Evolutionary conservation across 1,284 basidiomycete genomes (phyloP).

Genomic region (Sparassis latifolia): DNA sequence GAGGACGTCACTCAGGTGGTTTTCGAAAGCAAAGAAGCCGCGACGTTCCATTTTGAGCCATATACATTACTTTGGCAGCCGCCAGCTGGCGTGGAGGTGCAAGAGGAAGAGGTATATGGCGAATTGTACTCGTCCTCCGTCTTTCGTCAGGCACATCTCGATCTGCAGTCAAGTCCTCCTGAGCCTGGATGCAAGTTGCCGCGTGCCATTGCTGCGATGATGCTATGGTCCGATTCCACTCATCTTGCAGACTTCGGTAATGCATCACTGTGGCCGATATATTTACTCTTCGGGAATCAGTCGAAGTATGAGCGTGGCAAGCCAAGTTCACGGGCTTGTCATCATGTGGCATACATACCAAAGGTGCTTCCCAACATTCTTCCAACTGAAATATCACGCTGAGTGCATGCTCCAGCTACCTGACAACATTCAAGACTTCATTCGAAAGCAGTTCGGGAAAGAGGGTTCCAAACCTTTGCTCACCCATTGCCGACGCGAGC

Average conservation of each 20-base stretch:
- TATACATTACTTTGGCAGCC: too few species aligned
- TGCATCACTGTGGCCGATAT: constrained; percentile 7
- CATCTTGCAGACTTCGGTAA: constrained; percentile 14
- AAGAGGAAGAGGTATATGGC: too few species aligned
- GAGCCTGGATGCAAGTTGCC: constrained; percentile 10
- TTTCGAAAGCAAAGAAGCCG: constrained; percentile 8
- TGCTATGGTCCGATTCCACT: constrained; percentile 18
- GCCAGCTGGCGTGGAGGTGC: too few species aligned
- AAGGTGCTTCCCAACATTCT: too few species aligned
- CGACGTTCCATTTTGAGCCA: too few species aligned
- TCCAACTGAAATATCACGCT: too few species aligned
- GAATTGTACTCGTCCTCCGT: constrained; percentile 14
- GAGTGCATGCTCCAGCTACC: background rate
- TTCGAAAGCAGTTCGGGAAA: background rate
- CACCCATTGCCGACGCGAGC: constrained; percentile 18
- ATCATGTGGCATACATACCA: constrained; percentile 22
- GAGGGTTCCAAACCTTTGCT: constrained; percentile 1
- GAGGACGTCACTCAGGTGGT: background rate
- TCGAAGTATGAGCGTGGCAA: constrained; percentile 19
- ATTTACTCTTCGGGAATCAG: constrained; percentile 16
- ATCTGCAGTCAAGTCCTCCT: constrained; percentile 5
- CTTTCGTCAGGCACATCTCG: constrained; percentile 9
- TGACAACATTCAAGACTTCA: background rate
- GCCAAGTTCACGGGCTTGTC: constrained; percentile 9
- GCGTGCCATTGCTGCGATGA: constrained; percentile 11